Evolutionary conservation across 1,284 basidiomycete species (phyloP), one percentile per base, ranked within the genome.

Genomic region (Marasmius oreades): DNA sequence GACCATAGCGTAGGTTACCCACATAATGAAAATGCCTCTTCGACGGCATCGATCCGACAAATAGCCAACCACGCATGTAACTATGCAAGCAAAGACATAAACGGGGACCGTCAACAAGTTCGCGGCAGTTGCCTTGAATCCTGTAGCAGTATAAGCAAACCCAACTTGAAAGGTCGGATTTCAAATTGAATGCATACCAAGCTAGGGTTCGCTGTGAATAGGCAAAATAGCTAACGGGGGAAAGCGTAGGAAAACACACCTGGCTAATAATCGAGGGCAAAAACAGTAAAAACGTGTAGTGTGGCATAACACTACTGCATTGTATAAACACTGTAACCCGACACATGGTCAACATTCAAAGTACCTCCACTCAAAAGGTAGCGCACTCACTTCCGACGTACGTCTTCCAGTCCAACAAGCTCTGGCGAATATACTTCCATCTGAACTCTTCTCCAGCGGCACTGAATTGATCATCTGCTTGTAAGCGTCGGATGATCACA

Each of bases 271-370:
- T 88, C 42, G 79, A 85, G 4, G 88, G 88, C 34, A 89, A 73
- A 72, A 90, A 91, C 39, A 90, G 68, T 5, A 83, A 76, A 68
- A 90, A 90, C 1, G 88, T 85, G 62, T 90, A 91, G 33, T 90
- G 69, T 0, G 88, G 86, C 67, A 77, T 82, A 62, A 84, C 83
- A 47, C 69, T 69, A 23, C 85, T 84, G 64, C 68, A 73, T 59
- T 85, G 86, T 18, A 82, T 65, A 5, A 84, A 53, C 76, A 84
- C 84, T 86, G n/a, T n/a, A 53, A 5, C 26, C 11, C 43, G 48
- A 47, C 22, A 4, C 4, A 31, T 51, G 7, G 11, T 42, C 20
- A 55, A 28, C n/a, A 51, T 26, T 61, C 53, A 50, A 52, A 12
- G 44, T 20, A 56, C n/a, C n/a, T n/a, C n/a, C 10, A 42, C 31